Evolutionary conservation across 441 rosid species (phyloP), one percentile per base, ranked within the genome.

Genomic region (Eruca vesicaria): DNA sequence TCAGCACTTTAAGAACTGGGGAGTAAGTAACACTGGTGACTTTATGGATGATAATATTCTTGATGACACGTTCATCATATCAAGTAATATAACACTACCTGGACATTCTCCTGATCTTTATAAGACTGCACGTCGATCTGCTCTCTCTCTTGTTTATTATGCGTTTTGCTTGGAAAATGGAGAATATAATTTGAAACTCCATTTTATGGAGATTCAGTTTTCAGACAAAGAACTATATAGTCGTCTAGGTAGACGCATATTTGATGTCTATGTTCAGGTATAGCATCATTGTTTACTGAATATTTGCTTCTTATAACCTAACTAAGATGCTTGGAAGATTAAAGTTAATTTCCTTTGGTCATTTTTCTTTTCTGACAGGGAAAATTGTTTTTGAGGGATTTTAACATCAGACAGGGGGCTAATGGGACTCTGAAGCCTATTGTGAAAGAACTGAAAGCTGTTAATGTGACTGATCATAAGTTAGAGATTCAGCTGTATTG

Each of bases 11-110:
- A 3, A 58, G 26, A 62, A 66, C 2, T 50, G 81, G 75, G 90
- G 93, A 94, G 82, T 89, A 41, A 88, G 93, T 56, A 91, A 90
- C 78, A 86, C 90, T 0, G 94, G 97, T 20, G 84, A 79, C 76
- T 92, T 82, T 75, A 63, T 63, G 63, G 91, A 87, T 32, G 85
- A 92, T 35, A 0, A 0, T 0, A 14, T 0, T 1, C 2, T 16
- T 0, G 5, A 7, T 2, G 48, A 56, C 58, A 6, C 77, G 63
- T 70, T 57, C 56, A 7, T 64, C 78, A 1, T 77, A 86, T 79
- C 71, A 86, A 86, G 68, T 76, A 72, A 12, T 80, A 78, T 12
- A 84, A 73, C 23, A 35, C 43, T 0, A 63, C 29, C n/a, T 15
- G 67, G 56, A 86, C 72, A 73, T 20, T 66, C 8, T 48, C 2